Conservation (phyloP, 176 grass and related monocot genomes). For the barley (Hordeum vulgare) region DNA sequence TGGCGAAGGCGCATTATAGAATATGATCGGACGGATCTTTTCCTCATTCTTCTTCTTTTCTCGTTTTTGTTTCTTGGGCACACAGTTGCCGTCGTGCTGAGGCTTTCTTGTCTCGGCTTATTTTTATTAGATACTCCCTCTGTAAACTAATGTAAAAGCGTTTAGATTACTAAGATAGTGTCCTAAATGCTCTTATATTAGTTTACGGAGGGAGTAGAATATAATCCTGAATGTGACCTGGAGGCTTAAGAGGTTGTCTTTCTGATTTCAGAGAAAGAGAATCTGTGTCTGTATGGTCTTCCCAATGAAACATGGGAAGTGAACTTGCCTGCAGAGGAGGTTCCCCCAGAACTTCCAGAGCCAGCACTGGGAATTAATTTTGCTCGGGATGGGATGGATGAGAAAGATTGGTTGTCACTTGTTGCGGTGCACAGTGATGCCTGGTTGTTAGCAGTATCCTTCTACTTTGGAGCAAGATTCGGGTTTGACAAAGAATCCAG, state of each 20-base stretch:
- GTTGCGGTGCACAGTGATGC: slow-evolving; percentile 91
- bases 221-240: background rate
- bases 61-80: background rate
- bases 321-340: slow-evolving; percentile 86
- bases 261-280: slow-evolving; percentile 83
- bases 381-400: slow-evolving; percentile 92
- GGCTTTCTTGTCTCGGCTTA: background rate
- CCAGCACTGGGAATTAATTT: slow-evolving; percentile 96
- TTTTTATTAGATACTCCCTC: slow-evolving; percentile 18
- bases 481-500: slow-evolving; percentile 93
- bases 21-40: background rate
- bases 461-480: slow-evolving; percentile 91
- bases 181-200: too few relatives aligned
- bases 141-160: too few relatives aligned
- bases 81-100: background rate
- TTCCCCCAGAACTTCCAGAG: slow-evolving; percentile 94
- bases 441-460: slow-evolving; percentile 76
- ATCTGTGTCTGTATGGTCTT: slow-evolving; percentile 88
- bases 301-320: slow-evolving; percentile 99
- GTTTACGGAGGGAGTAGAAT: too few relatives aligned
- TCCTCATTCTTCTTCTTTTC: background rate
- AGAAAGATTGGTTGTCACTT: slow-evolving; percentile 89
- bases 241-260: background rate
- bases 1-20: background rate
- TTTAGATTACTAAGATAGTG: too few relatives aligned